These are phyloP conservation scores for Aspergillus thermomutatus DNA, from an alignment of 2,329 filamentous ascomycete species.

Conservation along the genomic window DNA sequence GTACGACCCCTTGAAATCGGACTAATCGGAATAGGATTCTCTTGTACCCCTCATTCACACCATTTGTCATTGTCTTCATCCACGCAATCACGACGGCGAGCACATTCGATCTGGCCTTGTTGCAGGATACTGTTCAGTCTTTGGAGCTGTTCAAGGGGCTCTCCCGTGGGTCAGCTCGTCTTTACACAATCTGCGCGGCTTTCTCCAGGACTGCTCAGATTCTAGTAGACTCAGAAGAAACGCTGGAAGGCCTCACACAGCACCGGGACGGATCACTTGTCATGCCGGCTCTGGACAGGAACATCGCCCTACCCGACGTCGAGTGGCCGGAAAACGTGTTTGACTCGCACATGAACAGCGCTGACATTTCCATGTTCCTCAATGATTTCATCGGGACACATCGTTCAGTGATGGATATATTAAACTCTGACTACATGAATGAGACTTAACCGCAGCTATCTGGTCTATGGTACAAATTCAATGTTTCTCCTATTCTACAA, in stretches of 20 bases:
- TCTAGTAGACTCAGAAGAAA: conserved; percentile 20
- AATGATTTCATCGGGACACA: conserved; percentile 27
- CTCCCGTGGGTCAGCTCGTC: conserved; percentile 18
- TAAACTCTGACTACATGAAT: conserved; percentile 17
- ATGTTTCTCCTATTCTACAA: not conserved
- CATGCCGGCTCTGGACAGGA: conserved; percentile 15
- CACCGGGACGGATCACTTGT: conserved; percentile 22
- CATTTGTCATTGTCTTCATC: conserved; percentile 27
- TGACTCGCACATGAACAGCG: conserved; percentile 19
- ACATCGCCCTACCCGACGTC: conserved; percentile 22
- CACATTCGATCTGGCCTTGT: conserved; percentile 16
- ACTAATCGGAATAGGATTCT: conserved; percentile 16
- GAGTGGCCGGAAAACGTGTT: conserved; percentile 21
- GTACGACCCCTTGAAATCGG: not conserved
- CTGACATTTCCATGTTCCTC: conserved; percentile 25
- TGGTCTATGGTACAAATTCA: not conserved
- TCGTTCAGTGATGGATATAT: conserved; percentile 24
- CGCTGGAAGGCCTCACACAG: conserved; percentile 19
- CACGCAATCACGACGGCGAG: conserved; percentile 25
- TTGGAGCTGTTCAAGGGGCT: conserved; percentile 19
- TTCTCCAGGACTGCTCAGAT: conserved; percentile 23
- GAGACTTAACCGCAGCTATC: not conserved
- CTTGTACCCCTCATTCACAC: conserved; percentile 25
- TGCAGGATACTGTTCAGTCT: conserved; percentile 21
- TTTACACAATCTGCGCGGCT: conserved; percentile 20